Evolutionary conservation across 2,329 filamentous ascomycete genomes (phyloP), one percentile per base, ranked within the genome.

Genomic region (Keithomyces neogunnii): DNA sequence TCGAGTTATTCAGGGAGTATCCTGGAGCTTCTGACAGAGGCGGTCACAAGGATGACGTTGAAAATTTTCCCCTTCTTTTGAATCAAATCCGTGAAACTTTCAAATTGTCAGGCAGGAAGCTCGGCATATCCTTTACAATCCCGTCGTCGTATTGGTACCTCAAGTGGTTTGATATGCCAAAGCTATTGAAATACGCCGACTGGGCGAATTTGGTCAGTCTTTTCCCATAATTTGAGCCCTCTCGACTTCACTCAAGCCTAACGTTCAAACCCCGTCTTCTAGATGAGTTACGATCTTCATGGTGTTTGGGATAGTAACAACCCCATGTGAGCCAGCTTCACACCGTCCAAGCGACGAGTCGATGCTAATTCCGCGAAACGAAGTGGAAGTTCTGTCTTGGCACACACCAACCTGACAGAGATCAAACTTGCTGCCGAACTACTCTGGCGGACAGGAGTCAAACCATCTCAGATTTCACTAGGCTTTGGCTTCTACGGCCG

Each of bases 331-430:
- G 19, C 19, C 19, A 19, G 19, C 19, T 19, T 19, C 19, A 19
- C 19, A 19, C 19, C 19, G 19, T 19, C 19, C 19, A 19, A 19
- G 19, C 19, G 19, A 19, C 19, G 19, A 19, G 19, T 19, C 19
- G 19, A 19, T 19, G 19, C 19, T 19, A 19, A 19, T 19, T 19
- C 19, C 19, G 19, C 19, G 19, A 19, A 19, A 19, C 19, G 19
- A 19, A 13, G 36, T 1, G 48, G 71, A 1, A 43, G 62, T 0
- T 61, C 60, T 10, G 59, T 69, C 4, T 53, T 63, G 11, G 58
- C 64, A 0, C 75, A 78, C 52, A 75, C 73, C 1, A 76, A 78
- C 54, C 50, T 76, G 2, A 73, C 73, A 3, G 73, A 77, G 54
- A 75, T 77, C 32, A 55, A 74, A 1, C n/a, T 54, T 0, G 64